These are phyloP conservation scores for Quercus phellos DNA, from an alignment of 331 rosid species.

Conservation along the genomic window DNA sequence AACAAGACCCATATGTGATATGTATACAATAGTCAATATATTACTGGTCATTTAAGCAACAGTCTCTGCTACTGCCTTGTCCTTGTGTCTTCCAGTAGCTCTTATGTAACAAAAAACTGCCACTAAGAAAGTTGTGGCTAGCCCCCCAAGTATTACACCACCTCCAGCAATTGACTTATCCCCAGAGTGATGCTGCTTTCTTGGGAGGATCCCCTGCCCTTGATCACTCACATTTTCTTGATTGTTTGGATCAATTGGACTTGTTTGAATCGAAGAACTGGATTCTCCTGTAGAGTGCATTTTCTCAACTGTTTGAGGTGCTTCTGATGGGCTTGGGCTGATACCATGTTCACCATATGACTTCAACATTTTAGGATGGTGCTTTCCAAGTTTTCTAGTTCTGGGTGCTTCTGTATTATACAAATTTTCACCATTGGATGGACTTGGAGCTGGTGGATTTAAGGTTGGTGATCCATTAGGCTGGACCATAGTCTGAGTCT, in stretches of 20 bases:
- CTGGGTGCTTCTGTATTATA: conserved; percentile 13
- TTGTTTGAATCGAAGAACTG: conserved; percentile 22
- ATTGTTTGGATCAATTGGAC: conserved; percentile 7
- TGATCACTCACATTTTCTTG: conserved; percentile 22
- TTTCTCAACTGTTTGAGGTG: conserved; percentile 24
- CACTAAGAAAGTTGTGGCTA: conserved; percentile 44
- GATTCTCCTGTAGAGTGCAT: conserved; percentile 6
- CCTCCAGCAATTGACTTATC: conserved; percentile 52
- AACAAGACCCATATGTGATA: background rate
- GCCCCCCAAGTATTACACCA: conserved; percentile 47
- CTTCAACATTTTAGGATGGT: conserved; percentile 13
- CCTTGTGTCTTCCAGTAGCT: conserved; percentile 35
- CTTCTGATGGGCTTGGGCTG: conserved; percentile 30
- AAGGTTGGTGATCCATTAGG: conserved; percentile 23
- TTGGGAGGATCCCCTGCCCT: conserved; percentile 20
- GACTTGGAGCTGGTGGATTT: conserved; percentile 31
- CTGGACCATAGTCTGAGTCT: conserved; percentile 21
- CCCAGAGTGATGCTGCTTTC: conserved; percentile 23
- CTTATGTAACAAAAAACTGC: conserved; percentile 41
- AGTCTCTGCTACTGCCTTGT: background rate
- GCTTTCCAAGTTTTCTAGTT: conserved; percentile 58
- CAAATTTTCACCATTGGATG: conserved; percentile 6
- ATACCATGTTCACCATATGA: background rate
- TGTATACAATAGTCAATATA: too few species aligned
- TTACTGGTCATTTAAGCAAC: background rate